Base-by-base conservation (phyloP, 805 yeast species). In the Saturnispora diversa region DNA sequence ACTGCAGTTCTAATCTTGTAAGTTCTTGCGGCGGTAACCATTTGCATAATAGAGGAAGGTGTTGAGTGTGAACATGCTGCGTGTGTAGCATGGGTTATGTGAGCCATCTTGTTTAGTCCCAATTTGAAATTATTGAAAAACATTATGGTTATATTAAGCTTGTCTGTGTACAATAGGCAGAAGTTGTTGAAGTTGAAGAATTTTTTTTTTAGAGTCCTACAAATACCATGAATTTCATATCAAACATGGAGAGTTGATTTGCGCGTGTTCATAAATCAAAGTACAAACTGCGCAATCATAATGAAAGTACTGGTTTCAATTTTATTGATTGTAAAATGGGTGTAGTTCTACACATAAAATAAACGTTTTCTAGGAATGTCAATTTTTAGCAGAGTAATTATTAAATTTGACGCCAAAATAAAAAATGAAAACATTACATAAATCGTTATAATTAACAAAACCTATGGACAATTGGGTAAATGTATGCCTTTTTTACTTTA, bases 1-100 rank as follows among this genome's bases (percentile, higher is more conserved):
- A 92, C 94, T 1, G 97, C 75, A 5, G 97, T 78, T 62, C 90
- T 79, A 34, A 87, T 94, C 61, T 90, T 90, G 72, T 90, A 87
- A 3, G 87, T 80, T 62, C 97, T 76, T 12, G 61, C 44, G 13
- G 55, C 39, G 10, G 46, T 40, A 10, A 39, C 43, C 17, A 56
- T 23, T 30, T 39, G 29, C 45, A 40, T 16, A 40, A 44, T n/a
- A 16, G 44, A 35, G 20, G 38, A 17, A 50, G 43, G 6, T 23
- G 37, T 25, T 19, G 44, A 12, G 37, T 26, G 42, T 34, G 42
- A 9, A 29, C 39, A 26, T 34, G 40, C 27, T 9, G 35, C 16
- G 10, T 46, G 47, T 20, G 44, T 28, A 9, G 19, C 37, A 30
- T 37, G 37, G 8, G 41, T 43, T 9, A 35, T 42, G 12, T 44